These are phyloP conservation scores for Phialocephala sp. DNA, from an alignment of 2,329 filamentous ascomycete species.

Conservation along the genomic window DNA sequence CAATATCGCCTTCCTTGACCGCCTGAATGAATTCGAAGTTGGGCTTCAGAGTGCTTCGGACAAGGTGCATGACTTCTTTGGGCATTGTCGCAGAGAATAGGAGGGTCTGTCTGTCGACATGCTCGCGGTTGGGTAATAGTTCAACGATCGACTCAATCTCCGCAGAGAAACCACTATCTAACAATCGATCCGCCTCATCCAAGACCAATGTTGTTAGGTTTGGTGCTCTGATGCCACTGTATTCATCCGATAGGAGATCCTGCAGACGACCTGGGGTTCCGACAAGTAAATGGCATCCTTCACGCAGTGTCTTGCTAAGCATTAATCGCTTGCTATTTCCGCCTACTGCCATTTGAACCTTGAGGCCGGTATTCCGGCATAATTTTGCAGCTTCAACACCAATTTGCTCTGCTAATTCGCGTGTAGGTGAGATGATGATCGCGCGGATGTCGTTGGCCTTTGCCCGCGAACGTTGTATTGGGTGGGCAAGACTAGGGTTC, in stretches of 20 bases:
- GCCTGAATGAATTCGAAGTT: slow-evolving; percentile 91
- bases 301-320: slow-evolving; percentile 47
- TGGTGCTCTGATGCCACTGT: slow-evolving; percentile 43
- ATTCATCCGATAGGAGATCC: slow-evolving; percentile 71
- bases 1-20: slow-evolving; percentile 78
- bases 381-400: slow-evolving; percentile 70
- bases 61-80: slow-evolving; percentile 78
- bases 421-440: slow-evolving; percentile 79
- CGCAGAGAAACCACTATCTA: slow-evolving; percentile 84
- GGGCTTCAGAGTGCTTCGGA: slow-evolving; percentile 74
- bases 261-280: slow-evolving; percentile 88
- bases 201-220: slow-evolving; percentile 90
- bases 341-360: slow-evolving; percentile 81
- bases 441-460: slow-evolving; percentile 67
- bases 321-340: slow-evolving; percentile 74
- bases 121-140: slow-evolving; percentile 64
- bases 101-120: slow-evolving; percentile 83
- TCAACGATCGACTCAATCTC: slow-evolving; percentile 67
- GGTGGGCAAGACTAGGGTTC: slow-evolving; percentile 55
- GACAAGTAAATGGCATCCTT: slow-evolving; percentile 89
- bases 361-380: slow-evolving; percentile 40
- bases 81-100: slow-evolving; percentile 96
- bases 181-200: slow-evolving; percentile 97
- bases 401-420: slow-evolving; percentile 83
- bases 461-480: slow-evolving; percentile 43